Percentiles rank a stretch among this genome's conserved stretches.
Conservation (phyloP, 164 flowering plant genomes). For the Saururus chinensis region DNA sequence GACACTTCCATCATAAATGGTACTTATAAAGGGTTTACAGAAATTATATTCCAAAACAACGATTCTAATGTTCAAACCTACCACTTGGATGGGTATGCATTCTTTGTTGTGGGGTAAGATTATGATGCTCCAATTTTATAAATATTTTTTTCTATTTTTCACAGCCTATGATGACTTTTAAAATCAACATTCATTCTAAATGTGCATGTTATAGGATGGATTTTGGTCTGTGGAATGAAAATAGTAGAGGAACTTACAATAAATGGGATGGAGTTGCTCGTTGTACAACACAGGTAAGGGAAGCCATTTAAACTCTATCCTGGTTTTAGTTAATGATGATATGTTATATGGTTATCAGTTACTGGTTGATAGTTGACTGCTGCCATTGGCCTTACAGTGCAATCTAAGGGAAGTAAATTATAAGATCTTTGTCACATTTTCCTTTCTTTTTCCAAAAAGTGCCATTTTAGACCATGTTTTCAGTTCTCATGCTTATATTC, state of each 20-base stretch:
- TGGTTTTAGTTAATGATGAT: background rate
- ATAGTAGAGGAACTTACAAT: slow-evolving; percentile 78
- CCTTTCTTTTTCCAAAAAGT: too few relatives aligned
- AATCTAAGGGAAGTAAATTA: too few relatives aligned
- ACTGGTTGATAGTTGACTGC: background rate
- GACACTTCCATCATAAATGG: slow-evolving; percentile 88
- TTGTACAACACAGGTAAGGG: slow-evolving; percentile 58
- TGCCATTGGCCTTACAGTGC: background rate
- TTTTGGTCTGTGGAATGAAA: slow-evolving; percentile 83
- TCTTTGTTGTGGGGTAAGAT: slow-evolving; percentile 93
- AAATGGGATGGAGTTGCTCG: slow-evolving; percentile 98
- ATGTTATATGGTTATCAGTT: background rate
- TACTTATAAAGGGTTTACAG: slow-evolving; percentile 74
- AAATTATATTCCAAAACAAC: slow-evolving; percentile 83
- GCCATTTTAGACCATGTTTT: too few relatives aligned
- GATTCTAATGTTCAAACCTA: slow-evolving; percentile 68
- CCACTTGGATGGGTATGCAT: slow-evolving; percentile 92
- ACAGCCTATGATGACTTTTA: background rate
- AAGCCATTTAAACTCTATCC: background rate
- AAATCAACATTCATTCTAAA: slow-evolving; percentile 5
- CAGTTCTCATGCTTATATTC: too few relatives aligned
- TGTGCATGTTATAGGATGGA: slow-evolving; percentile 59
- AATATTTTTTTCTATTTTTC: too few relatives aligned
- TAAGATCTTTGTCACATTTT: too few relatives aligned
- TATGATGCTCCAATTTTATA: background rate